Evolutionary conservation across 2,329 filamentous ascomycete genomes (phyloP), one percentile per base, ranked within the genome.

Genomic region (Talaromyces sp.): DNA sequence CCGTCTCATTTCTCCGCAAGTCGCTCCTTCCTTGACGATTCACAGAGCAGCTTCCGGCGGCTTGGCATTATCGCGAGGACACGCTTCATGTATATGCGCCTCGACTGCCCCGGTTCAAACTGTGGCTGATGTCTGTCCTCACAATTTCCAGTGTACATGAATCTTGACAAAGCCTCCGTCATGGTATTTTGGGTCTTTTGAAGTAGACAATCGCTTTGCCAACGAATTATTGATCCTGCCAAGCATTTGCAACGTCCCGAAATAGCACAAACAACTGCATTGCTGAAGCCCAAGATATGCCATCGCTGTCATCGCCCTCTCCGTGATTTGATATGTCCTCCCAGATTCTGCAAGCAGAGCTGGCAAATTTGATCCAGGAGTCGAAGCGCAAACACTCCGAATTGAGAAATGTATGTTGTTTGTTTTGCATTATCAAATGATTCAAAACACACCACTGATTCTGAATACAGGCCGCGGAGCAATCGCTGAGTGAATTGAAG

Each of bases 351-450:
- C 87, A 89, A 72, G 88, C 90, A 62, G 93, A 97, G 84, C 86
- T 97, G 75, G 86, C 89, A 72, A 96, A 91, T 79, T 86, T 97
- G 75, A 89, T 96, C 70, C 91, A 96, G 77, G 95, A 99, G 81
- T 95, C 93, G 74, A 98, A 96, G 79, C 87, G 94, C 71, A 98
- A 96, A 78, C 89, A 97, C 76, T 87, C 89, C 68, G 95, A 98
- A 70, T 83, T 99, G 59, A 87, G 90, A 80, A 90, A 90, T 83
- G 83, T 76, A 61, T 68, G 66, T 50, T 51, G 27, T 6, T 52
- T 36, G 18, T 44, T 47, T 30, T 56, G 64, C 28, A 40, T 30
- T 55, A 47, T 33, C 50, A n/a, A 47, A 47, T 18, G 18, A 47
- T 27, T 33, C 33, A 36, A 66, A 59, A 64, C 69, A 72, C 63